Base-by-base conservation (phyloP, 768 basidiomycete genomes). In the Kwoniella pini region DNA sequence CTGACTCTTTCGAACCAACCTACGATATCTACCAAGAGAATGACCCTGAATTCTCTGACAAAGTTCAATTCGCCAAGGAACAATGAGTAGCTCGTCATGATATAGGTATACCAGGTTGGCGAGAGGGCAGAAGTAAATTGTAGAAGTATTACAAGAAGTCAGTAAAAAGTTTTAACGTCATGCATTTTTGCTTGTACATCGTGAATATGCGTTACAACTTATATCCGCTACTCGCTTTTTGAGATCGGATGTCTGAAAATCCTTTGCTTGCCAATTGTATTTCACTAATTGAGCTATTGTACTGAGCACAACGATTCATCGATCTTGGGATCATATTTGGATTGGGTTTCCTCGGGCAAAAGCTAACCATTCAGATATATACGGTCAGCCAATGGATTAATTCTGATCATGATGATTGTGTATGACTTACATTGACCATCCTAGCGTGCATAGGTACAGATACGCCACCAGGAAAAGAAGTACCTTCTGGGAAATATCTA, bases 361-460 rank as follows among this genome's bases (percentile, higher is more conserved):
- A 57, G n/a, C 55, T 57, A 33, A n/a, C n/a, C n/a, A n/a, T n/a
- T n/a, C n/a, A n/a, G n/a, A n/a, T n/a, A n/a, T n/a, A n/a, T n/a
- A n/a, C n/a, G n/a, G n/a, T n/a, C n/a, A n/a, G n/a, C n/a, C n/a
- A n/a, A n/a, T n/a, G n/a, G n/a, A n/a, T n/a, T n/a, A n/a, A n/a
- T n/a, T n/a, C n/a, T n/a, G n/a, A n/a, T n/a, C n/a, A n/a, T 36
- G 33, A 13, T 26, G 11, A 19, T 0, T 12, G 48, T 4, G 28
- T 3, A 38, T 9, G 10, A 59, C 57, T 31, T 19, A 59, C 57
- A 59, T 77, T 77, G 39, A 77, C 76, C 73, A 78, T 74, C 30
- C 77, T 53, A 13, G 77, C 77, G 54, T 78, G 77, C 11, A 78
- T 54, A 17, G 77, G 77, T 4, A 76, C 67, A 57, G 72, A 66